Base-by-base conservation (phyloP, 768 basidiomycete genomes). In the Coprinopsis cinerea region DNA sequence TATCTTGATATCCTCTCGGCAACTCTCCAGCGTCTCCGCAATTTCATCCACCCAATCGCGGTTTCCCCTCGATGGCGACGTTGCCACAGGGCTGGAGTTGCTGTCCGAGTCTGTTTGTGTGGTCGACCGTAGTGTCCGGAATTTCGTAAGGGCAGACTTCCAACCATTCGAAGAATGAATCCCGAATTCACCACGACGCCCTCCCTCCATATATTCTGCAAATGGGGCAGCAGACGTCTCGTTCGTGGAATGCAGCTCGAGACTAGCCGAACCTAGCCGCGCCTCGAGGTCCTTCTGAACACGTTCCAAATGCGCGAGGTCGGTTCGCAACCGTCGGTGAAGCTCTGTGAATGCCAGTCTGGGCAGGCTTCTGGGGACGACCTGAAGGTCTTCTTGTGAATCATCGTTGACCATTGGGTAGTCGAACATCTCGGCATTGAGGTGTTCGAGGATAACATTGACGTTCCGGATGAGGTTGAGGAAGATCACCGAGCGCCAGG, bases 401-500 rank as follows among this genome's bases (percentile, higher is more conserved):
- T 71, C 75, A 50, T 74, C 72, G 41, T 39, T 42, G n/a, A 52
- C 39, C 17, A 47, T 37, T 6, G 51, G 67, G 67, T 45, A 64
- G 59, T 66, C 73, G 20, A 74, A 63, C 75, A 85, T 81, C 55
- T 85, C 83, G 27, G 72, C 73, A 14, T 65, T 59, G 35, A 86
- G 68, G 34, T 77, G 67, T 43, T 84, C 76, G 18, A 88, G 70
- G 39, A 85, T 77, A 24, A 70, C 67, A 53, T 83, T 79, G 57
- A 87, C 74, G 53, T 86, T 88, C 59, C 85, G 81, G 47, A 89
- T 74, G 62, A 91, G 78, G 62, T 91, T 91, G 57, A 90, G 78
- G 55, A 85, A 81, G 51, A 91, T 81, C 51, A 91, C 85, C 14
- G 78, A 68, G 18, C 84, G 77, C 88, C 88, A 91, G 23, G 83